Evolutionary conservation across 2,329 filamentous ascomycete species (phyloP), one percentile per base, ranked within the genome.

Genomic region (Ophiostoma pallidulum): DNA sequence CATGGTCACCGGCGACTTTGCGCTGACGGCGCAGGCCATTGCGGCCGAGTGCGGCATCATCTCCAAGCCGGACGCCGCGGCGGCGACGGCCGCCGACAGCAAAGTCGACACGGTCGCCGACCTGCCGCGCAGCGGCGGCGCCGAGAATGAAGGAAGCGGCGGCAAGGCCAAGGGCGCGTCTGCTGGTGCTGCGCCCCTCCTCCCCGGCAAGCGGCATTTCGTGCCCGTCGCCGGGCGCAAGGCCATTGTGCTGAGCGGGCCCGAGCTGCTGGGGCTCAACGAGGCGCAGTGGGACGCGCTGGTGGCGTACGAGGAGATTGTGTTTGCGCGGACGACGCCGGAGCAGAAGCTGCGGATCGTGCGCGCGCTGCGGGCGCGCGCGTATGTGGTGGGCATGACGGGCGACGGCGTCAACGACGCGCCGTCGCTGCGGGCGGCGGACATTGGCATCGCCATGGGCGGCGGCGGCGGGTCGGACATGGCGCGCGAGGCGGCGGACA

Each of bases 381-480:
- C 75, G 59, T 83, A 54, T 63, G 82, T 85, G 2, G 78, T 94
- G 1, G 87, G 81, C 33, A 92, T 94, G 78, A 86, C 90, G 2
- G 88, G 87, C 32, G 87, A 94, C 56, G 87, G 88, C 16, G 86
- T 91, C 55, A 94, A 94, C 57, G 88, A 94, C 59, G 84, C 86
- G 0, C 86, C 87, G 0, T 87, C 87, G 2, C 75, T 94, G 4
- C 80, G 84, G 2, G 80, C 81, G 1, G 86, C 88, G 14, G 87
- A 94, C 56, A 79, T 94, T 1, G 86, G 86, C 48, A 91, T 94
- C 51, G 84, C 86, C 1, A 80, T 94, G 56, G 85, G 84, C 2
- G 83, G 80, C 1, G 87, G 87, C 4, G 87, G 83, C 0, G 88
- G n/a, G n/a, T n/a, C n/a, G n/a, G n/a, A 94, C 59, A 84, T 94